Base-by-base conservation (phyloP, 495 filamentous ascomycete genomes). In the Neurospora sp. region DNA sequence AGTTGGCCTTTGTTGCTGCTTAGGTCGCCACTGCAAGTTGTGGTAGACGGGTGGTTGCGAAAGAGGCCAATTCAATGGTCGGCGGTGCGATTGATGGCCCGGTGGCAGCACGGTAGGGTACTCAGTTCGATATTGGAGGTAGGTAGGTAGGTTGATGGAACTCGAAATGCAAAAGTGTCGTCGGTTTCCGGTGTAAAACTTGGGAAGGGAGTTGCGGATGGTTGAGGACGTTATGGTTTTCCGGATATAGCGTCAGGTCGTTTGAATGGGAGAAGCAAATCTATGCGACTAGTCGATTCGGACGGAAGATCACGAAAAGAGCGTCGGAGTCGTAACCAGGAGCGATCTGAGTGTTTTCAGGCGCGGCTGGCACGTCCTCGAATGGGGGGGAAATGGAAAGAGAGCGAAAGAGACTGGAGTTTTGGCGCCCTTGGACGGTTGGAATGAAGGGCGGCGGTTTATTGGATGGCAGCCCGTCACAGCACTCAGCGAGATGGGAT, bases 1-100 rank as follows among this genome's bases (percentile, higher is more conserved):
- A 72, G 69, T 39, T 72, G 76, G 82, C 77, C 83, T 79, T 72
- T 40, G 77, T 78, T 73, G 76, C 72, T 78, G 66, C 12, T 69
- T 76, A 72, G 66, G 72, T 46, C 77, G 73, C 75, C 78, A 76
- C 73, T 71, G 71, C 71, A 78, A 71, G 27, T 35, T 66, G 54
- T 4, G 11, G 44, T 48, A 59, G 20, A 66, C 6, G 7, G 54
- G 27, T 11, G 54, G 7, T 66, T 66, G 27, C 27, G 54, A 54
- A 54, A 54, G 16, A 54, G 46, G 46, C 46, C 46, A 27, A 59
- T 59, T 35, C 54, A 18, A 66, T 14, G 54, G 54, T 66, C 27
- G 54, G 27, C 54, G 12, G 14, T 66, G 54, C 54, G 27, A 66
- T 66, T 66, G 27, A 66, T 66, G 54, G 14, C 27, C 12, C 54